Base-by-base conservation (phyloP, 2,329 filamentous ascomycete genomes). In the Cercospora berteroae region DNA sequence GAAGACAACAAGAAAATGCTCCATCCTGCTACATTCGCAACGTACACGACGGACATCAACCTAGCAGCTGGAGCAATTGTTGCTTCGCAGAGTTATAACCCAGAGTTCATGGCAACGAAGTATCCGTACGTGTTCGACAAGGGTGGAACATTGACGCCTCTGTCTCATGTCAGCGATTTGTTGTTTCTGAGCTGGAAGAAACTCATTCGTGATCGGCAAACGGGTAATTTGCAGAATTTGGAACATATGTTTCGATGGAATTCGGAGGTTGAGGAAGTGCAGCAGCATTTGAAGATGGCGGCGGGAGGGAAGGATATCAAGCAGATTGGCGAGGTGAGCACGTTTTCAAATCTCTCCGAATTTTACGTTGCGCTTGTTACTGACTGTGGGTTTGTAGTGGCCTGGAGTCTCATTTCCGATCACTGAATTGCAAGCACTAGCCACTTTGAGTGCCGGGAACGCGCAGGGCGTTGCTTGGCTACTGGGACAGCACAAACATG, bases 391-490 rank as follows among this genome's bases (percentile, higher is more conserved):
- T 8, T 23, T 27, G 20, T 4, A 63, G 44, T 68, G 64, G 55
- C 67, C 67, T 8, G 67, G 63, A 3, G 55, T 66, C 2, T 61
- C 55, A 3, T 66, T 62, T 12, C 29, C 27, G 4, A 64, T 60
- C 4, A 23, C 27, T 5, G 36, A 55, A 16, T 20, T 64, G 6
- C 64, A 64, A 48, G 64, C 29, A 1, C 27, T 63, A 5, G 67
- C 67, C 4, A 50, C 60, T 1, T 33, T 68, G 67, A 63, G 55
- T 27, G 33, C 56, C 8, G 64, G 64, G 1, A 68, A 68, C 31
- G 48, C 55, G 10, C 60, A 61, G n/a, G 67, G 67, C 0, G 64
- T 66, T 10, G 64, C 56, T 48, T 68, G 63, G 63, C 56, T 68
- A 5, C 25, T 68, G 6, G 63, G 58, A 13, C 59, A 65, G 31